Evolutionary conservation across 1,284 basidiomycete genomes (phyloP).

Genomic region (Flammula alnicola): DNA sequence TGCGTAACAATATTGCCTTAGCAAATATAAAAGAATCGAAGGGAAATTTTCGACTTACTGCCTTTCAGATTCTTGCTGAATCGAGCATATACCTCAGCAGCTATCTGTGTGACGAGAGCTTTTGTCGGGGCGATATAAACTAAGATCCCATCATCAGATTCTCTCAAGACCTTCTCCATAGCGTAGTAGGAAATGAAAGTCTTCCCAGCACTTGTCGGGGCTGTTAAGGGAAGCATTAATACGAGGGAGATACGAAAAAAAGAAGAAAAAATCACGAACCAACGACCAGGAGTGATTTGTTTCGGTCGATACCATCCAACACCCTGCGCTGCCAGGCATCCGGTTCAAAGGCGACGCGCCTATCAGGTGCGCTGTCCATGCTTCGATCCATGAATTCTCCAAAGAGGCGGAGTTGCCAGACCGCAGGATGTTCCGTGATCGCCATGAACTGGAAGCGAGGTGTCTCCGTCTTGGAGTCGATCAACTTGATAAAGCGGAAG

Average conservation of each 20-base stretch:
- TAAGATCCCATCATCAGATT: constrained; percentile 65
- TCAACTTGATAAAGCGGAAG: constrained; percentile 63
- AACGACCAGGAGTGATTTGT: constrained; percentile 66
- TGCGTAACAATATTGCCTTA: constrained; percentile 24
- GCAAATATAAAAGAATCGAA: constrained; percentile 26
- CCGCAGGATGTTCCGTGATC: constrained; percentile 56
- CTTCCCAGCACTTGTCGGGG: constrained; percentile 73
- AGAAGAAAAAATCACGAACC: constrained; percentile 39
- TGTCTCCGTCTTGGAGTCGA: constrained; percentile 47
- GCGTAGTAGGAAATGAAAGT: constrained; percentile 80
- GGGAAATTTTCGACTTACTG: constrained; percentile 37
- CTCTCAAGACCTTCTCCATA: constrained; percentile 68
- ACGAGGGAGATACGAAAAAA: not conserved
- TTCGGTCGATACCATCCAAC: constrained; percentile 62
- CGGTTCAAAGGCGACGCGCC: constrained; percentile 64
- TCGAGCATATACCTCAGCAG: constrained; percentile 71
- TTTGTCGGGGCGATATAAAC: constrained; percentile 81
- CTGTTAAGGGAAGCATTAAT: constrained; percentile 32
- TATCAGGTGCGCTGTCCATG: constrained; percentile 64
- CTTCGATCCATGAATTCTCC: constrained; percentile 74
- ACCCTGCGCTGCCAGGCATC: constrained; percentile 75
- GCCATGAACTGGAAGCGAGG: constrained; percentile 56
- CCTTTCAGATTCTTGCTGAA: constrained; percentile 63
- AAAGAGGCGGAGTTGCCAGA: constrained; percentile 72
- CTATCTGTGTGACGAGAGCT: constrained; percentile 69